Evolutionary conservation across 805 yeast genomes (phyloP).

Genomic region (Hanseniaspora vineae): DNA sequence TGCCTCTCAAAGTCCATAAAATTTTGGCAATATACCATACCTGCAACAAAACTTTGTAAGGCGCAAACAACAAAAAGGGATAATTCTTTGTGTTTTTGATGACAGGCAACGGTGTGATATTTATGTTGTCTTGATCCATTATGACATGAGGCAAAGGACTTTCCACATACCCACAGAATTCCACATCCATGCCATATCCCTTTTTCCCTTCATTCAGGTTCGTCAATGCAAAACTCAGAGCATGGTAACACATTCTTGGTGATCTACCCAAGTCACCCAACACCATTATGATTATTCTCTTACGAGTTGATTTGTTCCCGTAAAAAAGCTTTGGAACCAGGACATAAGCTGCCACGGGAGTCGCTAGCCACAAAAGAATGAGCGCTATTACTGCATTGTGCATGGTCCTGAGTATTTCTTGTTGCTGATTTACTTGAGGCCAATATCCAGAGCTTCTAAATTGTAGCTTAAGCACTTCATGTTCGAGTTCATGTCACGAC

Average conservation of each 20-base stretch:
- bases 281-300: conserved; percentile 64
- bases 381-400: conserved; percentile 13
- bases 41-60: conserved; percentile 48
- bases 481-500: no score
- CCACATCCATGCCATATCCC: conserved; percentile 50
- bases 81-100: not conserved
- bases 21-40: conserved; percentile 31
- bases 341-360: conserved; percentile 25
- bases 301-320: conserved; percentile 26
- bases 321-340: conserved; percentile 23
- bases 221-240: conserved; percentile 2
- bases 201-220: not conserved
- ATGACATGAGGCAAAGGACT: conserved; percentile 17
- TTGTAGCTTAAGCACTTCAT: no score
- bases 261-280: conserved; percentile 92
- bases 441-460: not conserved
- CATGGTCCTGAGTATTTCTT: not conserved
- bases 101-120: conserved; percentile 36
- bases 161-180: conserved; percentile 72
- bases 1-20: conserved; percentile 42
- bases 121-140: not conserved
- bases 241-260: conserved; percentile 90
- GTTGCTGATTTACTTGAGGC: not conserved
- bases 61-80: conserved; percentile 10
- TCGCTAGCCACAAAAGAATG: conserved; percentile 30